Percentiles rank a stretch among this genome's conserved stretches.
phyloP scores from a whole-genome alignment of 2,329 filamentous ascomycete species.

The Exophiala oligosperma region DNA sequence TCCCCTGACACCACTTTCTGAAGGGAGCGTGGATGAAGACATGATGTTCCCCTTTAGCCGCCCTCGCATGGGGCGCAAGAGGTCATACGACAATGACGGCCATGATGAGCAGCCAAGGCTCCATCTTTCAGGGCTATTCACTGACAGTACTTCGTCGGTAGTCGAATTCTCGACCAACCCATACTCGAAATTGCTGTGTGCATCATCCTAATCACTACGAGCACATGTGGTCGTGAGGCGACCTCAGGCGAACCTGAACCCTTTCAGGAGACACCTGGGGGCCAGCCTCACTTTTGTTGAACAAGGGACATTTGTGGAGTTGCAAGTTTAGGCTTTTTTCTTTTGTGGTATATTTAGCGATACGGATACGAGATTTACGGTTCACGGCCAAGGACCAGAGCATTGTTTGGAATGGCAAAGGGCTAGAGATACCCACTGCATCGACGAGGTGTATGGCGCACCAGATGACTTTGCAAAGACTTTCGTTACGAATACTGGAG shows the following conservation, averaged over 20 bases:
- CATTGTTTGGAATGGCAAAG: background rate
- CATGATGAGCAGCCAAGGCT: constrained; percentile 18
- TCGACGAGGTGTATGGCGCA: constrained; percentile 21
- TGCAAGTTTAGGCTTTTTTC: constrained; percentile 2
- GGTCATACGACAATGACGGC: constrained; percentile 23
- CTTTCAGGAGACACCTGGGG: background rate
- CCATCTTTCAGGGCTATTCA: constrained; percentile 16
- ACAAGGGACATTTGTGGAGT: background rate
- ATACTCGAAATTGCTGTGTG: constrained; percentile 26
- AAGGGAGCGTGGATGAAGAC: constrained; percentile 25
- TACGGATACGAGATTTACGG: background rate
- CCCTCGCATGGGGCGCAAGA: constrained; percentile 15
- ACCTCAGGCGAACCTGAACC: no score
- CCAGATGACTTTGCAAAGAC: background rate
- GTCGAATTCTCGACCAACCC: constrained; percentile 22
- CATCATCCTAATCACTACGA: constrained; percentile 20
- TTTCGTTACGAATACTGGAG: background rate
- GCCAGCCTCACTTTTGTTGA: background rate
- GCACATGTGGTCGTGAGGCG: background rate
- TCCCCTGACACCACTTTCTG: constrained; percentile 24
- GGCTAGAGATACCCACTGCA: constrained; percentile 20
- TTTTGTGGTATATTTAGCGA: constrained; percentile 9
- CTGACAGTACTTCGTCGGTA: constrained; percentile 15
- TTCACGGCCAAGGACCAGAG: background rate
- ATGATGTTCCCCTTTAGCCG: constrained; percentile 15